Base-by-base conservation (phyloP, 2,329 filamentous ascomycete genomes). In the Fusarium oligoseptatum region DNA sequence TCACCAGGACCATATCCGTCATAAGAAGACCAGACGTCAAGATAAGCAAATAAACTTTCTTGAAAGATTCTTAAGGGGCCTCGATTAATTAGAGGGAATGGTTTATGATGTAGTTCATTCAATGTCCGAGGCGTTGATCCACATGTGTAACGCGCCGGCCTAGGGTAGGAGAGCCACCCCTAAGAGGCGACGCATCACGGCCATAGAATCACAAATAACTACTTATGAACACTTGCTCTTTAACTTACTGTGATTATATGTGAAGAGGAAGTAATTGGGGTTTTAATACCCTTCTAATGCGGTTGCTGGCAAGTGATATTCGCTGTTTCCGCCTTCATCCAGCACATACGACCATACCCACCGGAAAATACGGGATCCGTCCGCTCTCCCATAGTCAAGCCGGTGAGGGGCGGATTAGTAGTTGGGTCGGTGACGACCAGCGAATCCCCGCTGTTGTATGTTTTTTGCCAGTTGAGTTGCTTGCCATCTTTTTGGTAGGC, bases 201-300 rank as follows among this genome's bases (percentile, higher is more conserved):
- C 36, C 15, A 39, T 17, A 17, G 15, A 39, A 17, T 17, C 36
- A 4, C 36, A 39, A 39, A 39, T 17, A 37, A 37, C 14, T 17
- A 37, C 15, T 7, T 15, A 37, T 4, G 15, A 17, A 39, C 15
- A 17, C 7, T 3, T 39, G 2, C 36, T 39, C 17, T 39, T 39
- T 15, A 17, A 2, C 4, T 39, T 17, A 37, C 36, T 9, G 8
- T 34, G 1, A 5, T 4, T 39, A 39, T 39, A 2, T 15, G 7
- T 39, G 2, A 39, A 39, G 37, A 39, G 8, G 15, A 39, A 39
- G 37, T 17, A 39, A 39, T 17, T 1, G 17, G 17, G 37, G 37
- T 2, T 39, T 39, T 2, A 5, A 4, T 4, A n/a, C 0, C 8
- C 1, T 39, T n/a, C 32, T 14, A 12, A 37, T 1, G 1, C 14